Percentiles rank a stretch among this genome's conserved stretches.
phyloP scores from a whole-genome alignment of 305 asterid genomes.

The Solanum aculeatissimum region DNA sequence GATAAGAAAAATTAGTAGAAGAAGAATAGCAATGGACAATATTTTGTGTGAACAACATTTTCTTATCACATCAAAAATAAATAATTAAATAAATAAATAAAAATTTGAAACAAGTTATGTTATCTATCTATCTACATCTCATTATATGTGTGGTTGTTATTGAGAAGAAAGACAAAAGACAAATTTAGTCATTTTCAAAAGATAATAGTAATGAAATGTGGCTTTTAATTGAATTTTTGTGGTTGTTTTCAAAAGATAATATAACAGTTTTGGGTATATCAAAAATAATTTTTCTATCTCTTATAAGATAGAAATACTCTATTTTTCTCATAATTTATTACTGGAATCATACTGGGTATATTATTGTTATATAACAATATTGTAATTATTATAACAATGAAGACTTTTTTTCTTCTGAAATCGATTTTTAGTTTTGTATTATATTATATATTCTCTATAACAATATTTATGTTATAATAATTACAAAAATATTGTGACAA shows the following conservation, averaged over 20 bases:
- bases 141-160: not conserved
- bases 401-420: too few relatives aligned
- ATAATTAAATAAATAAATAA: too few relatives aligned
- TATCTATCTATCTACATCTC: not conserved
- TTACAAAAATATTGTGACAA: not conserved
- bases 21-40: not conserved
- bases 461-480: not conserved
- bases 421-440: not conserved
- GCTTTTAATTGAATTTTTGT: not conserved
- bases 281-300: too few relatives aligned
- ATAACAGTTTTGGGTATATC: not conserved
- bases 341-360: too few relatives aligned
- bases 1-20: conserved; percentile 1
- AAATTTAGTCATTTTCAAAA: not conserved
- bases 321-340: too few relatives aligned
- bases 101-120: not conserved
- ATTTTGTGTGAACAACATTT: not conserved
- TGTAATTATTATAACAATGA: not conserved
- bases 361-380: not conserved
- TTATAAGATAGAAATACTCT: too few relatives aligned
- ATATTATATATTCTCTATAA: not conserved
- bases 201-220: not conserved
- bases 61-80: not conserved
- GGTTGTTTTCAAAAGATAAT: not conserved
- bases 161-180: not conserved